phyloP scores from a whole-genome alignment of 495 filamentous ascomycete genomes.

The Hypoxylon rickii region DNA sequence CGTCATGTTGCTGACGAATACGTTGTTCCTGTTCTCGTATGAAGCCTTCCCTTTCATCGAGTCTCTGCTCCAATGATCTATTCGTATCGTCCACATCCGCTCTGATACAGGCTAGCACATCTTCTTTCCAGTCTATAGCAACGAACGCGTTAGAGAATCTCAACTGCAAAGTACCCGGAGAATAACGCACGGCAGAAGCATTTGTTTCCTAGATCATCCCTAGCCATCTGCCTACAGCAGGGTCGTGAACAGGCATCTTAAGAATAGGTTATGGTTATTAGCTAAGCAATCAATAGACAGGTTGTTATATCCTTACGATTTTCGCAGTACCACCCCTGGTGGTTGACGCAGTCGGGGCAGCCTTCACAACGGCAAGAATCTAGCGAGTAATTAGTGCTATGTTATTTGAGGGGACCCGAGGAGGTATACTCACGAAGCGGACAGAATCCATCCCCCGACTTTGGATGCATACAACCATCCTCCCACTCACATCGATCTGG shows the following conservation, averaged over 20 bases:
- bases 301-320: constrained; percentile 7
- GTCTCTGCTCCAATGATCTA: not conserved
- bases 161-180: not conserved
- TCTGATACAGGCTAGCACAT: not conserved
- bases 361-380: constrained; percentile 5
- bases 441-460: not conserved
- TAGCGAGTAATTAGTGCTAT: constrained; percentile 1
- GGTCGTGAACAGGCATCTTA: constrained; percentile 6
- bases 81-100: not conserved
- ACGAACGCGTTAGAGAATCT: not conserved
- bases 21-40: not conserved
- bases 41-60: not conserved
- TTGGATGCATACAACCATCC: constrained; percentile 1
- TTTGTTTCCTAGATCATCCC: not conserved
- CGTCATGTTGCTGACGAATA: too few relatives aligned
- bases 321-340: not conserved
- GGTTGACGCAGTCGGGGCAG: not conserved
- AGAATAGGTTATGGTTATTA: not conserved
- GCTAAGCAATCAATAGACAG: not conserved
- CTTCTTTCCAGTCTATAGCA: not conserved
- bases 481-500: constrained; percentile 20
- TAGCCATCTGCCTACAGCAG: not conserved
- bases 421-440: constrained; percentile 3
- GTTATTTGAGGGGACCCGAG: not conserved
- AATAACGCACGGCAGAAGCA: constrained; percentile 3